Evolutionary conservation across 129 eudicot species (phyloP), one percentile per base, ranked within the genome.

Genomic region (Deinandra increscens): DNA sequence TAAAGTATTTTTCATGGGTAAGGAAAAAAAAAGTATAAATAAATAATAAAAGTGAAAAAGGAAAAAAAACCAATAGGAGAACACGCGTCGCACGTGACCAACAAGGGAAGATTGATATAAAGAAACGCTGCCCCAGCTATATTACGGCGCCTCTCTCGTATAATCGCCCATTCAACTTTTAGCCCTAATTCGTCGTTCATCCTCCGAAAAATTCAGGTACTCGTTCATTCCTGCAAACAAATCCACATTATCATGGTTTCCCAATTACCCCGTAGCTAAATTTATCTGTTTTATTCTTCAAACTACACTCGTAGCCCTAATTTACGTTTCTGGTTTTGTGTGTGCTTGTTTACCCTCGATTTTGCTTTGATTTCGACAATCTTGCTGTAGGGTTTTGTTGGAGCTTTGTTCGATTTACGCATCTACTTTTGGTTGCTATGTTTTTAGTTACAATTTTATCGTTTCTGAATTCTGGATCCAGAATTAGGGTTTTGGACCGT

Each of bases 391-490:
- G 0, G 9, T 13, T 58, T 26, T 9, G 37, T 13, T 33, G 13
- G 9, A 33, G 9, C 12, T 26, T 10, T 48, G 18, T 7, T 67
- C 23, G 6, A 31, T 31, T 8, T 10, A 34, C 11, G 72, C 45
- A 9, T 48, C 45, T 48, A 11, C 3, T 33, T 33, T 7, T 59
- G 22, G 43, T 31, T 59, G 20, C 65, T 34, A 7, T 29, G 42
- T 43, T 19, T 59, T 9, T 33, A 59, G 65, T 31, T 31, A 14
- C 13, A 59, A 2, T 6, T 13, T 14, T 34, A 6, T 59, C 3
- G 20, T n/a, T n/a, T n/a, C n/a, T n/a, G n/a, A n/a, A n/a, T n/a
- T n/a, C 64, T 58, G 64, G 64, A 58, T 29, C 64, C 31, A 29
- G 64, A 59, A 29, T 59, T 59, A 59, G 64, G 64, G 64, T 59